phyloP scores from a whole-genome alignment of 2,329 filamentous ascomycete genomes.

The Grosmannia clavigera region DNA sequence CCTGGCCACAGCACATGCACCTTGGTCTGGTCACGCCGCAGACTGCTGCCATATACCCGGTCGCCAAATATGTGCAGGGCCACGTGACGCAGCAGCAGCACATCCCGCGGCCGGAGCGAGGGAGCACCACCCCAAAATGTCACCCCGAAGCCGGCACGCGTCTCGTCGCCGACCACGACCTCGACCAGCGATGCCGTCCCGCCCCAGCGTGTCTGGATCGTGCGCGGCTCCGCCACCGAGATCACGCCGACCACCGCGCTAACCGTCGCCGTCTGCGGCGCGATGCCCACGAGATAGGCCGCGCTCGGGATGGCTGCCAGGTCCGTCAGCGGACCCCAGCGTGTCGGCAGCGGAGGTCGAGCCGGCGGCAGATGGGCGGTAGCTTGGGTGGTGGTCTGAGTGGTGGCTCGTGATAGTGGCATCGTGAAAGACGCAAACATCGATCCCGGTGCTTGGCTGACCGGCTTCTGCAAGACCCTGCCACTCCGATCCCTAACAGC shows the following conservation, averaged over 20 bases:
- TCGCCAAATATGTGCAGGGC: slow-evolving; percentile 63
- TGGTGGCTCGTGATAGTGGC: too few species aligned
- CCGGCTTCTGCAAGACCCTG: not conserved
- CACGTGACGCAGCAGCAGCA: slow-evolving; percentile 69
- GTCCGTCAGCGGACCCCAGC: slow-evolving; percentile 38
- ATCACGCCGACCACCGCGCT: slow-evolving; percentile 74
- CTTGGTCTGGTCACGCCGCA: slow-evolving; percentile 58
- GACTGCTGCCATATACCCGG: slow-evolving; percentile 73
- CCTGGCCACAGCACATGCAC: slow-evolving; percentile 53
- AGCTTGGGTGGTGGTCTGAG: too few species aligned
- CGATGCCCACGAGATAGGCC: slow-evolving; percentile 49
- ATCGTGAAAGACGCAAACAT: too few species aligned
- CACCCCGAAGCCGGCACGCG: slow-evolving; percentile 42
- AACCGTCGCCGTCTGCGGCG: slow-evolving; percentile 70
- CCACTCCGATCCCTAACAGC: too few species aligned
- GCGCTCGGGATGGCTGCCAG: slow-evolving; percentile 61
- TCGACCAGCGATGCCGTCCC: slow-evolving; percentile 56
- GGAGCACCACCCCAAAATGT: not conserved
- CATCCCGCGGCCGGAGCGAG: slow-evolving; percentile 53
- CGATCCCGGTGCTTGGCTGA: too few species aligned
- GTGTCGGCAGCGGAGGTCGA: slow-evolving; percentile 12
- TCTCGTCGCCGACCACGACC: slow-evolving; percentile 75
- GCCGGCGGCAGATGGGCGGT: not conserved
- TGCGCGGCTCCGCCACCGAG: slow-evolving; percentile 53
- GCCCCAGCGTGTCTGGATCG: slow-evolving; percentile 55